Conservation (phyloP, 2,329 filamentous ascomycete genomes). For the Hypoxylon sp. region DNA sequence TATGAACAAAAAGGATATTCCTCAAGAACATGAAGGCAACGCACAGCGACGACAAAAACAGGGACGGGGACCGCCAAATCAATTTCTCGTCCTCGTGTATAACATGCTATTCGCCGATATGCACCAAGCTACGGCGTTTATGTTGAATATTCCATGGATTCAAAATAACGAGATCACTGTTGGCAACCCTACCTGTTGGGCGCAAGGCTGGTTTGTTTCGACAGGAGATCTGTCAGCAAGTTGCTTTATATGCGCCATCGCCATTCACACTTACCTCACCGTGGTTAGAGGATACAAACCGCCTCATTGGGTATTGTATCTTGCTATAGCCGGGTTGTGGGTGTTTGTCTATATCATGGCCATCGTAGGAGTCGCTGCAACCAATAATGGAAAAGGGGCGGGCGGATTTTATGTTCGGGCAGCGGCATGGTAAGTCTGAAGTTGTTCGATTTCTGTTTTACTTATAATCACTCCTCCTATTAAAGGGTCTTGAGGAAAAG, state of each 20-base stretch:
- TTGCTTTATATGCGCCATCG: slow-evolving; percentile 77
- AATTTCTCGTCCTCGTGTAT: slow-evolving; percentile 78
- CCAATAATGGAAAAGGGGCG: slow-evolving; percentile 58
- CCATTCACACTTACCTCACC: slow-evolving; percentile 75
- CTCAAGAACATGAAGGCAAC: slow-evolving; percentile 21
- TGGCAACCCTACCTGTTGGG: slow-evolving; percentile 68
- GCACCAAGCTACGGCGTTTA: slow-evolving; percentile 75
- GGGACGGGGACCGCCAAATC: slow-evolving; percentile 66
- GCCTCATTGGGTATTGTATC: slow-evolving; percentile 66
- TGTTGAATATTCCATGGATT: slow-evolving; percentile 74
- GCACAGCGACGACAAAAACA: not conserved
- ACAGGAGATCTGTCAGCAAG: slow-evolving; percentile 76
- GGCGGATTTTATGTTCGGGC: slow-evolving; percentile 74
- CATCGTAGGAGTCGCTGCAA: slow-evolving; percentile 64
- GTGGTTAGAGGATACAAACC: slow-evolving; percentile 71
- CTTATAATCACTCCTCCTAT: not conserved
- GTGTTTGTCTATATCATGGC: slow-evolving; percentile 71
- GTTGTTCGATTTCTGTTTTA: not conserved
- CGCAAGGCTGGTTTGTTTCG: slow-evolving; percentile 78
- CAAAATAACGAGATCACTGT: slow-evolving; percentile 67
- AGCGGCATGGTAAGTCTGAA: slow-evolving; percentile 70
- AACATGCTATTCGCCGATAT: slow-evolving; percentile 79
- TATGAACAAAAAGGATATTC: slow-evolving; percentile 30
- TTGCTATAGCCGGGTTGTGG: slow-evolving; percentile 67
- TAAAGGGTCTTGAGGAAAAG: not conserved